Percentiles rank a stretch among this genome's conserved stretches.
Conservation (phyloP, 2,329 filamentous ascomycete genomes). For the Coniochaeta sp. region DNA sequence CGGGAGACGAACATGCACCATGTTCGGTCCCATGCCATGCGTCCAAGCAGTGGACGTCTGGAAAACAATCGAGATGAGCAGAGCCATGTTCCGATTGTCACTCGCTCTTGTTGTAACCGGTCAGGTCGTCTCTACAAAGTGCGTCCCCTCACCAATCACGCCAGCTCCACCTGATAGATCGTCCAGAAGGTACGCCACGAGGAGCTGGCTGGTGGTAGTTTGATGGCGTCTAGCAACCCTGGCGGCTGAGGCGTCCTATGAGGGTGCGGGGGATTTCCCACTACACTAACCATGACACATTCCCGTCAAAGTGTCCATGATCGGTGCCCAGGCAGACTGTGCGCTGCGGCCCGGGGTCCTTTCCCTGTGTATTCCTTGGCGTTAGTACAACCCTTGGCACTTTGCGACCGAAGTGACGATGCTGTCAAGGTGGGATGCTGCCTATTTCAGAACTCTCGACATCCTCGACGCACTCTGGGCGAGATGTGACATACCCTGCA, state of each 20-base stretch:
- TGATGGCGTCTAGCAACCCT: background rate
- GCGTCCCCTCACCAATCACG: background rate
- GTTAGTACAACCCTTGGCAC: background rate
- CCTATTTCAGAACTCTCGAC: too few species aligned
- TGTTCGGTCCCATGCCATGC: background rate
- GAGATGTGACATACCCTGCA: background rate
- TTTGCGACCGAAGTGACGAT: background rate
- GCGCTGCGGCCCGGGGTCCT: background rate
- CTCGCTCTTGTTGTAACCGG: background rate
- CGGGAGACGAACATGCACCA: background rate
- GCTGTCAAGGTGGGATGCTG: background rate
- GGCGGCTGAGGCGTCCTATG: background rate
- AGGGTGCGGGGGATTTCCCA: background rate
- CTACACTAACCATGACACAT: background rate
- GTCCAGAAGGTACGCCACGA: background rate
- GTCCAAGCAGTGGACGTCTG: too few species aligned
- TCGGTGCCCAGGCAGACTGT: background rate
- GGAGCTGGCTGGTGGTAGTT: background rate
- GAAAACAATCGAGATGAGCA: background rate
- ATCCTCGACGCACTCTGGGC: too few species aligned
- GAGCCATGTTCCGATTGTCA: background rate
- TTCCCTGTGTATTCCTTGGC: background rate
- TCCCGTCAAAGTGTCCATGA: background rate
- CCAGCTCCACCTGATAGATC: background rate
- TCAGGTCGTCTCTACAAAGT: background rate